Base-by-base conservation (phyloP, 192 early-diverging fungal genomes). In the Backusella westeae region DNA sequence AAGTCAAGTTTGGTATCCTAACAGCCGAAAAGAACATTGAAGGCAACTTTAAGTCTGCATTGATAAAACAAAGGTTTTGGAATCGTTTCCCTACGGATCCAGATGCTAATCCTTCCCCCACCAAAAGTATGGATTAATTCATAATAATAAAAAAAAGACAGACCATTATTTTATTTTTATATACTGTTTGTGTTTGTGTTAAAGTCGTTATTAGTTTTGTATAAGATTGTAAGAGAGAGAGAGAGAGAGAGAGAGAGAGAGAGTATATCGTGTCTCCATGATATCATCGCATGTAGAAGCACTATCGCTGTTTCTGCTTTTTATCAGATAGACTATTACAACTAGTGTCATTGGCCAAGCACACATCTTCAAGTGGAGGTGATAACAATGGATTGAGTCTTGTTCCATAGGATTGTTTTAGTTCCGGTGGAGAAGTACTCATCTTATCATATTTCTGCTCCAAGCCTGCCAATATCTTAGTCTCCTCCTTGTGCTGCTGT, bases 51-150 rank as follows among this genome's bases (percentile, higher is more conserved):
- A 76, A 76, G 19, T 23, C 46, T 9, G 75, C 75, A 6, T 26
- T 76, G 26, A 19, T 69, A 21, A 67, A 76, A 12, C 67, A 76
- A 39, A 39, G 67, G 6, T 76, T 76, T 44, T 76, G 75, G 75
- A n/a, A 29, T 52, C 23, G 67, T 36, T 68, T 70, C 4, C 75
- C 75, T 35, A 32, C 39, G 1, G 75, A 70, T n/a, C 44, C 42
- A n/a, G 32, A 72, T n/a, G 70, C 68, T 4, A 21, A 14, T 12
- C 34, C 12, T 3, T 69, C 68, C 17, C 36, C 68, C 34, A 69
- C 70, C 15, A 34, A 26, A 46, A 12, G 6, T 19, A 23, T 52
- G 26, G 23, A 46, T 52, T 72, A 49, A 34, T 67, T 8, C 17
- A 34, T 67, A 34, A 36, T 32, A 32, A 68, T 21, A 21, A n/a